Base-by-base conservation (phyloP, 495 filamentous ascomycete species). In the Daldinia childiae region DNA sequence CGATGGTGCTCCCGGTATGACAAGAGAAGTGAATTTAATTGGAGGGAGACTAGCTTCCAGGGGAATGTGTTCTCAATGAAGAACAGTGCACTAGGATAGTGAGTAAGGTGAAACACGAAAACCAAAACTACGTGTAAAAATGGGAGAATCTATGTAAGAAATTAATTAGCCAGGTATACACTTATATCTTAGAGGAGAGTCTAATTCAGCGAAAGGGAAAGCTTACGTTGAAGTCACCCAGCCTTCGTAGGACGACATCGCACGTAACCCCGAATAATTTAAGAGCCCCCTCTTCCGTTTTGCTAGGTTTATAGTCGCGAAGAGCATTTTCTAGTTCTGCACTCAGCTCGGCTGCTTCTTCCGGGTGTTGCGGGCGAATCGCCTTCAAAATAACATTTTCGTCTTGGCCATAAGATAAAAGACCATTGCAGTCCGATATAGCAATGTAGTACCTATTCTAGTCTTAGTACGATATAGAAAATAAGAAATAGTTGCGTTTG, bases 61-160 rank as follows among this genome's bases (percentile, higher is more conserved):
- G 92, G 92, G 55, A 95, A 85, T 0, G 64, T 74, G 7, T 66
- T 75, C 57, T 82, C 67, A 21, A 80, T 62, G 17, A 85, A 76
- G 11, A 74, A 55, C 75, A 89, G 86, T 21, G 88, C 87, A 21
- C 78, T 75, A 0, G 82, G 82, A 24, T 81, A 81, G 19, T 84
- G 81, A 11, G 84, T 82, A 30, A 91, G 74, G 65, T 90, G 84
- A 77, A 84, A 87, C 8, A 93, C 76, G 75, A 97, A 95, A 3
- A 87, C 87, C 17, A 97, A 80, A 29, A 87, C 86, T 5, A 90
- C 82, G 66, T 96, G 92, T 0, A 90, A 71, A 65, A 88, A 88
- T 1, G 92, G 87, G 17, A 93, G 83, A 14, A 91, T 81, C 71
- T 73, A 51, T n/a, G 27, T 7, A 9, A 38, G 9, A 15, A n/a